Conservation (phyloP, 148 eudicot species). For the Amaranthus palmeri region DNA sequence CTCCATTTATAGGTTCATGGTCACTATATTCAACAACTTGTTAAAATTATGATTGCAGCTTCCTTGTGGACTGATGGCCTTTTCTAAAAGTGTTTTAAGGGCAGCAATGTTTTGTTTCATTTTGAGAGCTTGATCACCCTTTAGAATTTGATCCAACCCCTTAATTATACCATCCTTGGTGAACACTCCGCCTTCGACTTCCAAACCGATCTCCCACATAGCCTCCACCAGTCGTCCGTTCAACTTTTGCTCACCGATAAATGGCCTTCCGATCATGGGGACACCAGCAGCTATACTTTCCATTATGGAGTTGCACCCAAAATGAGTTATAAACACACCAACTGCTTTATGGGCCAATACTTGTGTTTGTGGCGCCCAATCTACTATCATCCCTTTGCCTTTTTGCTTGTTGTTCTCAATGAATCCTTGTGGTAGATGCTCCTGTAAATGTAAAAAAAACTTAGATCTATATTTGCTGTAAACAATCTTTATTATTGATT, state of each 20-base stretch:
- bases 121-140: constrained; percentile 14
- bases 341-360: constrained; percentile 32
- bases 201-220: constrained; percentile 35
- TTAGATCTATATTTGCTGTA: too few species aligned
- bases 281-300: constrained; percentile 33
- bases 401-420: constrained; percentile 15
- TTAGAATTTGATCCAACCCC: constrained; percentile 29
- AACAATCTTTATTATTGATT: too few species aligned
- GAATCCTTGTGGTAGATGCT: constrained; percentile 30
- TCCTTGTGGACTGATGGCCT: constrained; percentile 32
- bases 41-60: constrained; percentile 29
- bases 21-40: constrained; percentile 21
- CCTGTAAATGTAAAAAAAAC: constrained; percentile 6
- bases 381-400: constrained; percentile 33
- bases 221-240: constrained; percentile 36
- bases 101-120: constrained; percentile 26
- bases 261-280: constrained; percentile 33
- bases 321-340: constrained; percentile 38
- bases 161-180: constrained; percentile 24
- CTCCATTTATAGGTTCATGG: neutral
- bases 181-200: constrained; percentile 27
- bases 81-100: constrained; percentile 14
- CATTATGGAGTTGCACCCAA: constrained; percentile 34
- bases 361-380: constrained; percentile 36
- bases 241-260: constrained; percentile 33